phyloP scores from a whole-genome alignment of 345 rosid genomes.

The Heritiera fomes region DNA sequence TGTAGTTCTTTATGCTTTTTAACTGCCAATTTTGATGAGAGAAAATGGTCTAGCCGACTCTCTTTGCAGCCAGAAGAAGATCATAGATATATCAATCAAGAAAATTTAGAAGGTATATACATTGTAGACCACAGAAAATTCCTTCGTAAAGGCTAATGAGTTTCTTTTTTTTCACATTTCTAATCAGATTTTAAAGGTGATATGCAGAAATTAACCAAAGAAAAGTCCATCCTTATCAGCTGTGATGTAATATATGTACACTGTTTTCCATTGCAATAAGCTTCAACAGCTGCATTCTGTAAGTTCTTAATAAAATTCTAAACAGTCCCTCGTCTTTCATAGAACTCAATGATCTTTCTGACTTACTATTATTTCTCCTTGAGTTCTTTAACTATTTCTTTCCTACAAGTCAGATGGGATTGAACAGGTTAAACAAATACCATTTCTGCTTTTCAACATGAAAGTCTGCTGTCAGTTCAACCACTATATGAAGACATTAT shows the following conservation, averaged over 20 bases:
- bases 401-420: neutral
- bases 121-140: neutral
- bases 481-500: constrained; percentile 19
- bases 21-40: constrained; percentile 18
- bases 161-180: neutral
- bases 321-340: neutral
- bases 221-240: neutral
- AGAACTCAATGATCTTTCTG: neutral
- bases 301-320: neutral
- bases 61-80: neutral
- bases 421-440: neutral
- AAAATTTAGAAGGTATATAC: neutral
- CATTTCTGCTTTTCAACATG: neutral
- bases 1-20: neutral
- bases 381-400: too few relatives aligned
- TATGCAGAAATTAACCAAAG: neutral
- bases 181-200: neutral
- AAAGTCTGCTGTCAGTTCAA: neutral
- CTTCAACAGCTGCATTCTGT: neutral
- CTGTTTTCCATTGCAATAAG: neutral
- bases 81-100: neutral
- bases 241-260: neutral
- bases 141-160: neutral
- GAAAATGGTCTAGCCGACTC: neutral
- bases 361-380: too few relatives aligned